Percentiles rank a stretch among this genome's conserved stretches.
Evolutionary conservation across 495 filamentous ascomycete species (phyloP).

Genomic region (Amniculicola lignicola): DNA sequence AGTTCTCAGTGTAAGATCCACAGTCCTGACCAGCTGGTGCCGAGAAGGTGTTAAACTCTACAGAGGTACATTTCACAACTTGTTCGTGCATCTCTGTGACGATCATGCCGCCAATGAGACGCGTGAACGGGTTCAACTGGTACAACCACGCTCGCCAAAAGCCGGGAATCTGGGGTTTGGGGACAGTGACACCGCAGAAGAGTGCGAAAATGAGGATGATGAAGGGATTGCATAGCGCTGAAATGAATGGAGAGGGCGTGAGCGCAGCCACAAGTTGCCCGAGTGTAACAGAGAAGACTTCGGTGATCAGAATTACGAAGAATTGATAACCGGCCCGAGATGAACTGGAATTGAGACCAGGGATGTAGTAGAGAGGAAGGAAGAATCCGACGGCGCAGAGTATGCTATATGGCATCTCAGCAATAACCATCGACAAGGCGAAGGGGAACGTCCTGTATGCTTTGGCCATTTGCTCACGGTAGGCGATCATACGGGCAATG

Average conservation of each 20-base stretch:
- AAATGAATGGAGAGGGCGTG: slow-evolving; percentile 68
- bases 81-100: slow-evolving; percentile 67
- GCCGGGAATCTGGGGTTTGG: slow-evolving; percentile 65
- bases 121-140: slow-evolving; percentile 78
- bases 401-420: slow-evolving; percentile 73
- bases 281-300: slow-evolving; percentile 71
- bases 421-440: slow-evolving; percentile 64
- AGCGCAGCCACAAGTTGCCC: slow-evolving; percentile 66
- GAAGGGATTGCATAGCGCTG: slow-evolving; percentile 71
- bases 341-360: slow-evolving; percentile 49
- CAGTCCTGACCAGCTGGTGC: slow-evolving; percentile 62
- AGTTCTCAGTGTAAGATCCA: slow-evolving; percentile 68
- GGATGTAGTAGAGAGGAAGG: slow-evolving; percentile 70
- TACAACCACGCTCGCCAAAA: slow-evolving; percentile 84
- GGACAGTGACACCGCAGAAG: slow-evolving; percentile 82
- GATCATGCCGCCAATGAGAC: slow-evolving; percentile 75
- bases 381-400: slow-evolving; percentile 73
- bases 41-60: slow-evolving; percentile 60
- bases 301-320: slow-evolving; percentile 73
- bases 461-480: slow-evolving; percentile 73
- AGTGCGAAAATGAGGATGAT: slow-evolving; percentile 74
- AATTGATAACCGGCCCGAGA: slow-evolving; percentile 75
- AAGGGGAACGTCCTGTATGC: slow-evolving; percentile 75
- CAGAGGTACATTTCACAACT: slow-evolving; percentile 54
- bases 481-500: slow-evolving; percentile 69